Evolutionary conservation across 2,329 filamentous ascomycete genomes (phyloP).

Genomic region (Sarocladium brachiariae): DNA sequence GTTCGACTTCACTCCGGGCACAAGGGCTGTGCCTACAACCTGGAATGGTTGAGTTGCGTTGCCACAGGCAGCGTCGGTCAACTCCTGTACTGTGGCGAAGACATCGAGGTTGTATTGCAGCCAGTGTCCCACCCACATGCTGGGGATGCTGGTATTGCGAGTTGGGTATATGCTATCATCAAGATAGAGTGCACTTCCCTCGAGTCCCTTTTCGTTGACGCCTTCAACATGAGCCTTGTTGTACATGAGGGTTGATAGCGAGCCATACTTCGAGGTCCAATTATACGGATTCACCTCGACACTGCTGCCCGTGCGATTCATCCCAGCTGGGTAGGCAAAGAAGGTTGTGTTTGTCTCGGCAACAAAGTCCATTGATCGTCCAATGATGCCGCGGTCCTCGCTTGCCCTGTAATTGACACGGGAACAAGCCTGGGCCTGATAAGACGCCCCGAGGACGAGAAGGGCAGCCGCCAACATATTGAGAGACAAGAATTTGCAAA

Average conservation of each 20-base stretch:
- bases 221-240: constrained; percentile 14
- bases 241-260: constrained; percentile 14
- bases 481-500: no score
- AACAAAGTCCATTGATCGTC: constrained; percentile 14
- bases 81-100: constrained; percentile 11
- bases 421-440: neutral
- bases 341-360: constrained; percentile 11
- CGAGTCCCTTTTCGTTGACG: constrained; percentile 13
- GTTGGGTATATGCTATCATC: constrained; percentile 16
- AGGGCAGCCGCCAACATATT: neutral
- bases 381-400: constrained; percentile 8
- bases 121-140: constrained; percentile 13
- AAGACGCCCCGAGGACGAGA: neutral
- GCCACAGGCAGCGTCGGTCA: constrained; percentile 6
- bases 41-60: constrained; percentile 13
- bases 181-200: constrained; percentile 17
- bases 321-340: constrained; percentile 13
- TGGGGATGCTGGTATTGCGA: constrained; percentile 2
- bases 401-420: neutral
- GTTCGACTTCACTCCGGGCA: constrained; percentile 6
- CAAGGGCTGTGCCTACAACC: constrained; percentile 9
- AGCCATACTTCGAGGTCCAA: constrained; percentile 14
- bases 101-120: constrained; percentile 16
- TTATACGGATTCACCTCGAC: constrained; percentile 11
- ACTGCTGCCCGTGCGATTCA: constrained; percentile 11